Evolutionary conservation across 306 rosid species (phyloP).

Genomic region (Quercus aquifolioides): DNA sequence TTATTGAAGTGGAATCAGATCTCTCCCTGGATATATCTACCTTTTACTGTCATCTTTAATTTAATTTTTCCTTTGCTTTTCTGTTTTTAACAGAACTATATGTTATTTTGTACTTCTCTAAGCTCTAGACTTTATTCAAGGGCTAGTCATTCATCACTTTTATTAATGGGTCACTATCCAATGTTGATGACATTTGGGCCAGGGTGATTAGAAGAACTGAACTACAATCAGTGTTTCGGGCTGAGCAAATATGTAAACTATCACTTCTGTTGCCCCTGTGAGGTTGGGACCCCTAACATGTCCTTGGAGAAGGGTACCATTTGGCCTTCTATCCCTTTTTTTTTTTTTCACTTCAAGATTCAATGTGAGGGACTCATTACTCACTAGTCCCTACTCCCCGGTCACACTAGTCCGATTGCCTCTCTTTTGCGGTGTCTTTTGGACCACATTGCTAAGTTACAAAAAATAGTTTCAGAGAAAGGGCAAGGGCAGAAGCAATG

Average conservation of each 20-base stretch:
- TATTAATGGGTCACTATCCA: neutral
- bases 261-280: conserved; percentile 11
- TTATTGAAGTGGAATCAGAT: neutral
- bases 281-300: conserved; percentile 12
- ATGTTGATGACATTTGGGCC: neutral
- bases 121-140: no score
- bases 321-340: neutral
- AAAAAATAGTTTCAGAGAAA: neutral
- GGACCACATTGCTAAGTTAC: neutral
- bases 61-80: no score
- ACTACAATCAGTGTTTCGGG: neutral
- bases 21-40: neutral
- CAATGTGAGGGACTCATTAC: no score
- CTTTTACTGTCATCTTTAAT: no score
- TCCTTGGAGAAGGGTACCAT: neutral
- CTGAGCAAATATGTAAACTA: conserved; percentile 20
- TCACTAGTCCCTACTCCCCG: no score
- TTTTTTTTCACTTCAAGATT: no score
- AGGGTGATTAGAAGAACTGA: neutral
- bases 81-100: no score
- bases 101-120: no score
- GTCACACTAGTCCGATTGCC: no score
- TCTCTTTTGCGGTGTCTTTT: no score
- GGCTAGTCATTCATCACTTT: neutral
- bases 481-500: neutral